Percentiles rank a stretch among this genome's conserved stretches.
phyloP scores from a whole-genome alignment of 2,329 filamentous ascomycete genomes.

The Cordyceps tenuipes region DNA sequence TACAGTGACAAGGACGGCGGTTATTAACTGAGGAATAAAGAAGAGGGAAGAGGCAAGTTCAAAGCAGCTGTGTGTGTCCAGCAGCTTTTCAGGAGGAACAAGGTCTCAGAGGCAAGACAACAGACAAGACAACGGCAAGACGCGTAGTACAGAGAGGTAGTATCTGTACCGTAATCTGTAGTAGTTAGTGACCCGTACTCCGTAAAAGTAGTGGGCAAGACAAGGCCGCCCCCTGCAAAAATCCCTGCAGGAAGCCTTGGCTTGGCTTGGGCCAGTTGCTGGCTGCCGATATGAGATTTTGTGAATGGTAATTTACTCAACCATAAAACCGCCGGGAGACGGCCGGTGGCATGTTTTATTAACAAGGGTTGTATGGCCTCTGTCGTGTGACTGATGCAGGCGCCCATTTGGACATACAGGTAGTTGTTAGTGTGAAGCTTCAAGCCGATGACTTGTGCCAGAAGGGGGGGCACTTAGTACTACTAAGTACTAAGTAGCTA shows the following conservation, averaged over 20 bases:
- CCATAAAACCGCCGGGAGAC: background rate
- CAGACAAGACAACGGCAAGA: background rate
- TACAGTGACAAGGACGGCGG: background rate
- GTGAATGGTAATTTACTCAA: background rate
- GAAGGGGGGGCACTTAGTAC: no score
- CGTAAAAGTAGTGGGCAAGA: background rate
- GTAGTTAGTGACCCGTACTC: no score
- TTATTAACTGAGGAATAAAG: no score
- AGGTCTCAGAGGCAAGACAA: conserved; percentile 3
- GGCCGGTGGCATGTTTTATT: background rate
- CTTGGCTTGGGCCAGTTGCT: background rate
- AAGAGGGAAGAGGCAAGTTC: background rate
- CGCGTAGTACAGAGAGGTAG: background rate
- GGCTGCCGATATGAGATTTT: background rate
- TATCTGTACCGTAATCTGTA: no score
- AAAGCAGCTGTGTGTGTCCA: background rate
- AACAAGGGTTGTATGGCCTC: background rate
- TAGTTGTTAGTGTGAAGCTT: background rate
- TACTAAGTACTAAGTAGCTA: no score
- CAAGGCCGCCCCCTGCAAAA: background rate
- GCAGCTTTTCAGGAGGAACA: background rate
- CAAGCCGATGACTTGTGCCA: background rate
- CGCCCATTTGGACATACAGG: background rate
- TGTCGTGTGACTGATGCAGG: background rate
- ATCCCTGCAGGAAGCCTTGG: background rate